Evolutionary conservation across 106 monocot genomes (phyloP), one percentile per base, ranked within the genome.

Genomic region (Vanilla planifolia): DNA sequence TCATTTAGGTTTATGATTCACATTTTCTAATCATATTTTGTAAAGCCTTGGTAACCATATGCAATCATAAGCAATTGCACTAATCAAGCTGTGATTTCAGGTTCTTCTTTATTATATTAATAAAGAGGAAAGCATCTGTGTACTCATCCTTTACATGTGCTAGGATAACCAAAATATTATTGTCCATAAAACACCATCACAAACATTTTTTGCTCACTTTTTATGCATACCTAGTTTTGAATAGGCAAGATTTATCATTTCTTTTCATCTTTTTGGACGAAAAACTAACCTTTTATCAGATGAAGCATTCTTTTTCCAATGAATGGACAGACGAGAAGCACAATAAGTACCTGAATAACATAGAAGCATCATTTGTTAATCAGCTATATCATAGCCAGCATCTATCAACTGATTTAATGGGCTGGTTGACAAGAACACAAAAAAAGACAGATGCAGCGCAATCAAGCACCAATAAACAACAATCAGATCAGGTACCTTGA

Each of bases 281-380:
- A 57, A 17, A 57, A 9, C 35, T 26, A 27, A 26, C 44, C 9
- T 61, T 40, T 34, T 64, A 33, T 50, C 67, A 79, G 72, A 44
- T 77, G 40, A 19, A 51, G 27, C 72, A 80, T 67, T 62, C 71
- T 48, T 48, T 45, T 10, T 60, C 67, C 8, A 63, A 36, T 35
- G 75, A 76, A 69, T 96, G 95, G 95, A 96, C 95, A 48, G 70
- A 96, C 60, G 86, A 90, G 76, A 90, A 84, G 55, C 95, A 96
- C 62, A 74, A 67, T 56, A 17, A 40, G 19, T 96, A 79, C 78
- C 78, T 96, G 61, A 80, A 70, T 75, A 90, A 78, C 7, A 84
- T 96, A n/a, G 95, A 96, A 63, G 73, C 79, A 71, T 77, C 90
- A 55, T 96, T 96, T 59, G 78, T 96, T 21, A 60, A 81, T 63